Percentiles rank a stretch among this genome's conserved stretches.
Conservation (phyloP, 1,284 basidiomycete species). For the Boletus coffeatus region DNA sequence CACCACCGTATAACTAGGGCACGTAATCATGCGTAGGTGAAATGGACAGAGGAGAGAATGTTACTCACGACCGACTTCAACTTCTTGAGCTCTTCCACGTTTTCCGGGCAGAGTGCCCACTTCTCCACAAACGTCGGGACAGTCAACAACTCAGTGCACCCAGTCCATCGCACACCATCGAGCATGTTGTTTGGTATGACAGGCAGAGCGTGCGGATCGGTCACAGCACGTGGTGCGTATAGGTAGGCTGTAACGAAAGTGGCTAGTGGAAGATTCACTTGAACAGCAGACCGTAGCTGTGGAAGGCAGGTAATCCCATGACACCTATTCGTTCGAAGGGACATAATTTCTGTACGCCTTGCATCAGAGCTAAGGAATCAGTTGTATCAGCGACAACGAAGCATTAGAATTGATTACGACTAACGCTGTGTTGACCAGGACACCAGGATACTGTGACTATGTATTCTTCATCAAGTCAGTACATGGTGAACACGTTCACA, state of each 20-base stretch:
- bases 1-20: constrained; percentile 15
- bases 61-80: constrained; percentile 14
- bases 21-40: neutral
- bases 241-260: neutral
- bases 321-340: constrained; percentile 12
- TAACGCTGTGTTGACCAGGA: constrained; percentile 2
- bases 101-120: constrained; percentile 1
- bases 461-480: neutral
- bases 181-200: constrained; percentile 20
- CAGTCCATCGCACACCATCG: constrained; percentile 1
- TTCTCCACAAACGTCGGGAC: constrained; percentile 17
- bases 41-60: neutral
- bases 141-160: constrained; percentile 6
- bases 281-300: constrained; percentile 4
- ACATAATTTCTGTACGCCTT: neutral
- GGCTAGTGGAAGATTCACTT: constrained; percentile 9
- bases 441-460: constrained; percentile 14
- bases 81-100: constrained; percentile 7
- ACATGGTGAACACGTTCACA: too few species aligned
- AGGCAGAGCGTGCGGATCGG: neutral
- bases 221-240: constrained; percentile 6
- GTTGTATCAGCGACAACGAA: neutral
- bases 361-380: neutral
- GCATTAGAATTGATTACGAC: neutral
- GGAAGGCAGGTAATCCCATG: constrained; percentile 19